These are phyloP conservation scores for Apiospora arundinis DNA, from an alignment of 2,329 filamentous ascomycete genomes.

Conservation along the genomic window DNA sequence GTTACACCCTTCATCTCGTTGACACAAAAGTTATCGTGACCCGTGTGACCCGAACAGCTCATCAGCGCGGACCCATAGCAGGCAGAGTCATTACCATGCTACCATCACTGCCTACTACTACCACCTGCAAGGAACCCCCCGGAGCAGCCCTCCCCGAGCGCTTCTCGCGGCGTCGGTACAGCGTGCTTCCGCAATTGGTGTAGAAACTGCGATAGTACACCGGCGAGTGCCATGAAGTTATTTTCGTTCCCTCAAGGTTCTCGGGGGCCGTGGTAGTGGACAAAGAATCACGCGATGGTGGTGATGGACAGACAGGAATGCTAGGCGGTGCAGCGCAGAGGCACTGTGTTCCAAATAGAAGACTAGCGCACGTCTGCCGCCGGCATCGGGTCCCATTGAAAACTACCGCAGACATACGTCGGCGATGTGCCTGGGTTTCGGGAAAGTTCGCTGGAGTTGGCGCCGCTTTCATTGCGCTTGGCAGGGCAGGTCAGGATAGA, in stretches of 20 bases:
- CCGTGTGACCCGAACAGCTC: slow-evolving; percentile 6
- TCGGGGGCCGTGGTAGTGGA: slow-evolving; percentile 34
- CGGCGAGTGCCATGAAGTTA: slow-evolving; percentile 47
- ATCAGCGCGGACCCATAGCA: slow-evolving; percentile 21
- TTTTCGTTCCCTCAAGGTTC: background rate
- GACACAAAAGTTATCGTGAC: background rate
- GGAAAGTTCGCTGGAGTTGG: slow-evolving; percentile 32
- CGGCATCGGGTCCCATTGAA: slow-evolving; percentile 63
- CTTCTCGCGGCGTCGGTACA: background rate
- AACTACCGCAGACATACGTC: slow-evolving; percentile 60
- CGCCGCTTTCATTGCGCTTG: slow-evolving; percentile 23
- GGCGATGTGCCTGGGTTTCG: slow-evolving; percentile 46
- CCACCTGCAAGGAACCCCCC: background rate
- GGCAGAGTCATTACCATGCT: background rate
- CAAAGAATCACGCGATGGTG: background rate
- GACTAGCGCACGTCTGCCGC: slow-evolving; percentile 56
- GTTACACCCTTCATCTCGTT: slow-evolving; percentile 19
- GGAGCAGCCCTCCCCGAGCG: background rate
- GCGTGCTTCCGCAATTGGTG: background rate
- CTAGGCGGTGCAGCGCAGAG: slow-evolving; percentile 41
- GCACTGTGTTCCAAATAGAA: slow-evolving; percentile 47
- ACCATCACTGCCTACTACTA: slow-evolving; percentile 23
- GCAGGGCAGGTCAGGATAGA: background rate
- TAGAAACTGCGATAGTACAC: background rate
- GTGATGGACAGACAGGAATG: slow-evolving; percentile 35